Evolutionary conservation across 371 early-diverging fungal species (phyloP).

Genomic region (Apophysomyces elegans): DNA sequence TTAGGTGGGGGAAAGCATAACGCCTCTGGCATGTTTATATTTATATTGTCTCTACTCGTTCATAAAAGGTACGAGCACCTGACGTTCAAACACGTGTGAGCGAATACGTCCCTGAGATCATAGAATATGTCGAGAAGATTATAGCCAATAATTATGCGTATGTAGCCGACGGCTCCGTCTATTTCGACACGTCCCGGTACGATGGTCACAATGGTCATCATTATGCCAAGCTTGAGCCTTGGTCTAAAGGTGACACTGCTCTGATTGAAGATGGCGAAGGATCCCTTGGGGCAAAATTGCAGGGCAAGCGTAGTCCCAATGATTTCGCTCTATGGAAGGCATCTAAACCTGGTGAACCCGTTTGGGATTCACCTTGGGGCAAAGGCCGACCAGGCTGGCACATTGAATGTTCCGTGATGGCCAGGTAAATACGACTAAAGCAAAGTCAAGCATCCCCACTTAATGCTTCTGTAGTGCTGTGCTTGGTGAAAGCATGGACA

Average conservation of each 20-base stretch:
- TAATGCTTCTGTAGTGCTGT: conserved; percentile 66
- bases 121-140: conserved; percentile 89
- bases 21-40: no score
- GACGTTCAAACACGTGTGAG: conserved; percentile 96
- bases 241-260: conserved; percentile 80
- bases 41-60: no score
- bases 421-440: conserved; percentile 43
- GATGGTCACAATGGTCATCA: conserved; percentile 81
- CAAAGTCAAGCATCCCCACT: background rate
- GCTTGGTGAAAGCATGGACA: conserved; percentile 91
- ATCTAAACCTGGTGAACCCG: conserved; percentile 97
- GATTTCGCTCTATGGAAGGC: conserved; percentile 99
- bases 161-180: conserved; percentile 96
- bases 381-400: conserved; percentile 99
- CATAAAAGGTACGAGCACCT: conserved; percentile 76
- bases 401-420: conserved; percentile 99
- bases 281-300: conserved; percentile 71
- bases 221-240: conserved; percentile 93
- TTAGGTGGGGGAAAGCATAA: no score
- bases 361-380: conserved; percentile 97
- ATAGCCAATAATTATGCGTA: conserved; percentile 96
- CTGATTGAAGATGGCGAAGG: conserved; percentile 94
- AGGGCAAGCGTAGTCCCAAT: conserved; percentile 76
- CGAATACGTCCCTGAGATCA: conserved; percentile 98
- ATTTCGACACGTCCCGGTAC: conserved; percentile 96